Evolutionary conservation across 192 early-diverging fungal species (phyloP).

Genomic region (Entomortierella parvispora): DNA sequence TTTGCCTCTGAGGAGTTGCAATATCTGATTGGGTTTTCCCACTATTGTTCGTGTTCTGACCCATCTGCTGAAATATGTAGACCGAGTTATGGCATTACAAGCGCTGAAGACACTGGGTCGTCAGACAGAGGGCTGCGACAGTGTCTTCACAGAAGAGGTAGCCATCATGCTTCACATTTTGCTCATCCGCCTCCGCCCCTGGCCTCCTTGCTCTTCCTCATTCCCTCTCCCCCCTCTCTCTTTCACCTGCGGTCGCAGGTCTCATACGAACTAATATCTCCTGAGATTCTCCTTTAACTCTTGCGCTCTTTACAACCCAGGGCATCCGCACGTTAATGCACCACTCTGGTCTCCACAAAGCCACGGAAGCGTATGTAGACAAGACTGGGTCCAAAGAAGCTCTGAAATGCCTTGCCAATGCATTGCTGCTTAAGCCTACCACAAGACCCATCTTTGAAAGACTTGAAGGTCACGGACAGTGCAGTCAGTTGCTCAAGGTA

Average conservation of each 20-base stretch:
- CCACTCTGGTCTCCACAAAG: slow-evolving; percentile 40
- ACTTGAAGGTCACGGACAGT: slow-evolving; percentile 50
- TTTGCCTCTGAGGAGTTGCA: too few relatives aligned
- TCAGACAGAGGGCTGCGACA: slow-evolving; percentile 64
- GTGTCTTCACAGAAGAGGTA: slow-evolving; percentile 66
- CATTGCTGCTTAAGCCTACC: slow-evolving; percentile 62
- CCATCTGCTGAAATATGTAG: slow-evolving; percentile 28
- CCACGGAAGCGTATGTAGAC: slow-evolving; percentile 40
- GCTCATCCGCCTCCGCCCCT: background rate
- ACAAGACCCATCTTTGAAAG: slow-evolving; percentile 59
- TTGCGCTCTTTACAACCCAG: slow-evolving; percentile 15
- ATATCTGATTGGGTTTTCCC: background rate
- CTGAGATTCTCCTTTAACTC: too few relatives aligned
- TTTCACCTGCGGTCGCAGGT: too few relatives aligned
- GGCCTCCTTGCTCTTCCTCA: background rate
- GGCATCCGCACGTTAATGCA: slow-evolving; percentile 46
- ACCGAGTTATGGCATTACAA: slow-evolving; percentile 59
- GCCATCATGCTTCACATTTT: slow-evolving; percentile 19
- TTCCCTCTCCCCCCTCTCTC: background rate
- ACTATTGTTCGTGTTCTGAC: background rate
- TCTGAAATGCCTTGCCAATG: slow-evolving; percentile 77
- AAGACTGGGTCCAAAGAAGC: slow-evolving; percentile 55
- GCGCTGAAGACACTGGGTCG: slow-evolving; percentile 70
- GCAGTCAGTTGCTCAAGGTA: slow-evolving; percentile 60
- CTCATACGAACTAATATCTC: too few relatives aligned